These are phyloP conservation scores for Brassica nigra DNA, from an alignment of 345 rosid genomes.

Conservation along the genomic window DNA sequence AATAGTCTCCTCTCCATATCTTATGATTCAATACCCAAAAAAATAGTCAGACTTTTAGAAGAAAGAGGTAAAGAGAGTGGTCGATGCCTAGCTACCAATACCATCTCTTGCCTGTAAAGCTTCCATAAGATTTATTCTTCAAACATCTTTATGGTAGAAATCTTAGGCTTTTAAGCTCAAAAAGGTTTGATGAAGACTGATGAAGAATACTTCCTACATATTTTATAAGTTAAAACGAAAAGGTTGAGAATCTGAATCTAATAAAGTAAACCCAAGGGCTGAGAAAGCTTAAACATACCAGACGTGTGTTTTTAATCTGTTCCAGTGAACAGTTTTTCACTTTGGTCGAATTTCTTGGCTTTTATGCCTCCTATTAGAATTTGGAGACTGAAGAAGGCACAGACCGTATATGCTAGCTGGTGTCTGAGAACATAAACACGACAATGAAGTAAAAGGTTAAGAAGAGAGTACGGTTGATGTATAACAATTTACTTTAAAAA, in stretches of 20 bases:
- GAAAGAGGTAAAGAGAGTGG: neutral
- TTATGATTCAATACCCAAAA: too few relatives aligned
- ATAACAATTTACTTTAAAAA: too few relatives aligned
- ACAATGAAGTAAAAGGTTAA: neutral
- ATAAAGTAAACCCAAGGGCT: neutral
- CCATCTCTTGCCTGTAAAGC: too few relatives aligned
- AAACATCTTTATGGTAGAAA: neutral
- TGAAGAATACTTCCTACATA: neutral
- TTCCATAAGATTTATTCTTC: neutral
- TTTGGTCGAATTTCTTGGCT: constrained; percentile 79
- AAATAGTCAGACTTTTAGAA: neutral
- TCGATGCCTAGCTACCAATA: neutral
- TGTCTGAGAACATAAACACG: neutral
- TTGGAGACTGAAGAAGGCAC: neutral
- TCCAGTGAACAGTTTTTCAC: constrained; percentile 60
- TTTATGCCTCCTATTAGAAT: constrained; percentile 28
- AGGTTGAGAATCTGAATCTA: neutral
- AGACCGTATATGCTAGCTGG: neutral
- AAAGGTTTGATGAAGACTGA: neutral
- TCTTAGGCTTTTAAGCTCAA: constrained; percentile 8
- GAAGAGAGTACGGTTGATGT: neutral
- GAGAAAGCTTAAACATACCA: neutral
- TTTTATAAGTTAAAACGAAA: neutral
- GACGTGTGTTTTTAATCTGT: neutral
- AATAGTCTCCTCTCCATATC: neutral